These are phyloP conservation scores for Funneliformis caledonium DNA, from an alignment of 371 early-diverging fungal species.

Conservation along the genomic window DNA sequence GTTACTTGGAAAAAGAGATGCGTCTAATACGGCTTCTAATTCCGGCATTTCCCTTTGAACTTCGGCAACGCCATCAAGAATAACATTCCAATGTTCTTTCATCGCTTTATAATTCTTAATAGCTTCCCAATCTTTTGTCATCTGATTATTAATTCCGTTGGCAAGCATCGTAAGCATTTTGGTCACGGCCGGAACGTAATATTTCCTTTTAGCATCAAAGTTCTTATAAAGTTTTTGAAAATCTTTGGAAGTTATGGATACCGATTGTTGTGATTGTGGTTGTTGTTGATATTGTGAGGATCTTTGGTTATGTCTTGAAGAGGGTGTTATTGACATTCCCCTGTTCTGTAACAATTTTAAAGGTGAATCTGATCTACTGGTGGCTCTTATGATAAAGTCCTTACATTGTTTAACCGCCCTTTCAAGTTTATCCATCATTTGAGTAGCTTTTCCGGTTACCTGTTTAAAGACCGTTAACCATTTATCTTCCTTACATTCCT, in stretches of 20 bases:
- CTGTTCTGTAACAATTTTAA: slow-evolving; percentile 45
- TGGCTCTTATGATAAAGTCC: slow-evolving; percentile 47
- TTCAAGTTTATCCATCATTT: slow-evolving; percentile 67
- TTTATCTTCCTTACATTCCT: slow-evolving; percentile 65
- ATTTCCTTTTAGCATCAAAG: slow-evolving; percentile 69
- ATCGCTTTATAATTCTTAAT: slow-evolving; percentile 56
- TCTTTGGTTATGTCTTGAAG: slow-evolving; percentile 19
- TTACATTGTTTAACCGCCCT: slow-evolving; percentile 60
- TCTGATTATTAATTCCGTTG: slow-evolving; percentile 60
- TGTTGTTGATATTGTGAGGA: slow-evolving; percentile 40
- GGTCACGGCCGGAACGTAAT: slow-evolving; percentile 64
- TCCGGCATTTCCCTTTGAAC: slow-evolving; percentile 54
- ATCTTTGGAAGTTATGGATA: slow-evolving; percentile 58
- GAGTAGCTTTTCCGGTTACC: slow-evolving; percentile 63
- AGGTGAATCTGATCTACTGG: slow-evolving; percentile 47
- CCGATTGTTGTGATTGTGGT: slow-evolving; percentile 29
- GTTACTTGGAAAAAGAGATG: slow-evolving; percentile 44
- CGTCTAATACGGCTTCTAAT: slow-evolving; percentile 52
- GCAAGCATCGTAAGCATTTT: slow-evolving; percentile 64
- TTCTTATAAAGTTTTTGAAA: slow-evolving; percentile 58
- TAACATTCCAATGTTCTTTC: slow-evolving; percentile 57
- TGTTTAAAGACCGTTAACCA: slow-evolving; percentile 67
- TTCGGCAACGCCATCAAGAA: slow-evolving; percentile 58
- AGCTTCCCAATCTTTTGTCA: slow-evolving; percentile 54
- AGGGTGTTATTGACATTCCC: slow-evolving; percentile 47